Base-by-base conservation (phyloP, 1,284 basidiomycete species). In the Austropuccinia psidii region DNA sequence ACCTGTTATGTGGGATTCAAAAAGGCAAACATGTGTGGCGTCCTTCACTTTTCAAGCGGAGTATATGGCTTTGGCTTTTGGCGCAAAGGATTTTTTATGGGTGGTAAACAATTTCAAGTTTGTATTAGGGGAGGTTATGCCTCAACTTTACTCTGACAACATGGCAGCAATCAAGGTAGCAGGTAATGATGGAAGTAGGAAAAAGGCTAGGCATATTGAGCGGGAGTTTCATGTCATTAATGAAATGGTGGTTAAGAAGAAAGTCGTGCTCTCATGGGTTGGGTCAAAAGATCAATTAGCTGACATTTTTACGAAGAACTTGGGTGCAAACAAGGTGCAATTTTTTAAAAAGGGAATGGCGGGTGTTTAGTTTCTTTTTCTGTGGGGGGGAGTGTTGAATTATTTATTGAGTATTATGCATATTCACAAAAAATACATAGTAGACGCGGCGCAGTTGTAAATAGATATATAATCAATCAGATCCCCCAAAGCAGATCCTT, bases 31-130 rank as follows among this genome's bases (percentile, higher is more conserved):
- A 11, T 65, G 62, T n/a, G n/a, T 65, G 19, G 62, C 62, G 15
- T 9, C 17, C 15, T 65, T 31, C 4, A 65, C 47, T 1, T 65
- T 41, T 50, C 62, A 65, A 13, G 43, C 41, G 7, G 45, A 50
- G 24, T 65, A 65, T 13, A 65, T 65, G 57, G 57, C 57, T 5
- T 41, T 60, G 8, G 37, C 57, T 4, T 60, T 60, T 24, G 57
- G 33, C 11, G 31, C 57, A 5, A 60, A 60, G n/a, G 57, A 60
- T 27, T 24, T 21, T 11, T 24, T 35, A 24, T 60, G 57, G 57
- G 43, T 60, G 4, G 15, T 2, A 4, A 37, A n/a, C 57, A 13
- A 39, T 2, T 13, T 41, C 7, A 4, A 7, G 13, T 4, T 27
- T 17, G n/a, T 60, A 3, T 41, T 60, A 4, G 11, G 19, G 11